phyloP scores from a whole-genome alignment of 75 land plant species.

The Adiantum capillusveneris region DNA sequence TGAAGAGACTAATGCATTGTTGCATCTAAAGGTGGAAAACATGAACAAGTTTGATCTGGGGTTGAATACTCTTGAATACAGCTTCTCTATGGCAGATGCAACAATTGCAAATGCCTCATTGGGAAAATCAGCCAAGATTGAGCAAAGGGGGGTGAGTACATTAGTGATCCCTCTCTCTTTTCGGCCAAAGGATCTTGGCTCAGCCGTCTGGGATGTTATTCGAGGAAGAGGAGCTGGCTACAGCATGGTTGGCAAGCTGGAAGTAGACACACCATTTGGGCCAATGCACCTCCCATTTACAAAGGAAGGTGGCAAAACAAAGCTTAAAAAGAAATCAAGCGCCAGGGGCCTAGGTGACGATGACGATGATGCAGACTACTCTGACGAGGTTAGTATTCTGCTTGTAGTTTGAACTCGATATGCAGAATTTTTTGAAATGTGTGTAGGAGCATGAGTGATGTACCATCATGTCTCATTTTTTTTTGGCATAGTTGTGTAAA shows the following conservation, averaged over 20 bases:
- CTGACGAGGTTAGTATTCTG: no score
- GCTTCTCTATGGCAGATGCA: conserved; percentile 52
- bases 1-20: conserved; percentile 64
- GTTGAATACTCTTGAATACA: conserved; percentile 51
- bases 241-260: conserved; percentile 54
- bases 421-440: no score
- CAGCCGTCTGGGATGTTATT: conserved; percentile 89
- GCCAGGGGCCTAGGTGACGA: not conserved
- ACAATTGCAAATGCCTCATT: conserved; percentile 59
- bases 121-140: conserved; percentile 33
- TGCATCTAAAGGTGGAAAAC: conserved; percentile 82
- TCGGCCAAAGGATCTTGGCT: conserved; percentile 83
- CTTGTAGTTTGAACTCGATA: no score
- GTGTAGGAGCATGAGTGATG: no score
- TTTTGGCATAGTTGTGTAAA: no score
- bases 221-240: conserved; percentile 78
- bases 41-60: conserved; percentile 81
- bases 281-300: conserved; percentile 71
- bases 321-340: not conserved
- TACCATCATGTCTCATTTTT: no score
- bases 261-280: conserved; percentile 84
- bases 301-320: not conserved
- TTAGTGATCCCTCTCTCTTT: conserved; percentile 64
- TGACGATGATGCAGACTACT: not conserved
- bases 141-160: conserved; percentile 37